These are phyloP conservation scores for Comarum palustre DNA, from an alignment of 306 rosid species.

Conservation along the genomic window DNA sequence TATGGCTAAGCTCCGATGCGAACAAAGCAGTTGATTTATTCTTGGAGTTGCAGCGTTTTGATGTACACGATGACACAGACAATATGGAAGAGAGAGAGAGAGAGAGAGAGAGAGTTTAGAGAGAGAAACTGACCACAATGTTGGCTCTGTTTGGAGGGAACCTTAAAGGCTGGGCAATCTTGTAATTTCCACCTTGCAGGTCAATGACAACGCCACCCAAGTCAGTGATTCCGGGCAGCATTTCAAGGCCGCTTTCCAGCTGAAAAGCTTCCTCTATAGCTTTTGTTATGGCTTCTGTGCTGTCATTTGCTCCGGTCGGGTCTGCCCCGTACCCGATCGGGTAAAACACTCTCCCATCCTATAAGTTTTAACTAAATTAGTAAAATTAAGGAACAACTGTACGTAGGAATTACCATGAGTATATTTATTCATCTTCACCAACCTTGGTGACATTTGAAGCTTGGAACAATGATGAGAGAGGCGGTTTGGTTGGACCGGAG, in stretches of 20 bases:
- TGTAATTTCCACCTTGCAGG: constrained; percentile 60
- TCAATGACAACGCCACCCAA: constrained; percentile 61
- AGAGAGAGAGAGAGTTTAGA: constrained; percentile 7
- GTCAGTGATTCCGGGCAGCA: constrained; percentile 51
- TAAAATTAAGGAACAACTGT: not conserved
- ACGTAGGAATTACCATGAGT: not conserved
- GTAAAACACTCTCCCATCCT: constrained; percentile 48
- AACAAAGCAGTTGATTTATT: not conserved
- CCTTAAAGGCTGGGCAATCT: constrained; percentile 46
- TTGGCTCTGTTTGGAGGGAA: constrained; percentile 59
- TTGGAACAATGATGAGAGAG: constrained; percentile 15
- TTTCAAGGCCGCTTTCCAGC: constrained; percentile 31
- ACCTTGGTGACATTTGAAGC: constrained; percentile 39
- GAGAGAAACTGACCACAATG: constrained; percentile 46
- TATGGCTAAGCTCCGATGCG: not conserved
- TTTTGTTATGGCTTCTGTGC: constrained; percentile 42
- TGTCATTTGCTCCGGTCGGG: constrained; percentile 52
- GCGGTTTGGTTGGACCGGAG: not conserved
- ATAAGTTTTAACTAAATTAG: not conserved
- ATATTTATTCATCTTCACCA: not conserved
- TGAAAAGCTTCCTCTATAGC: constrained; percentile 46
- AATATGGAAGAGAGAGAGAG: not conserved
- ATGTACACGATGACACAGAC: not conserved
- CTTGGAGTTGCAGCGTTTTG: not conserved
- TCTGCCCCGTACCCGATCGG: constrained; percentile 61